Evolutionary conservation across 106 monocot genomes (phyloP).

Genomic region (Amphibolis antarctica): DNA sequence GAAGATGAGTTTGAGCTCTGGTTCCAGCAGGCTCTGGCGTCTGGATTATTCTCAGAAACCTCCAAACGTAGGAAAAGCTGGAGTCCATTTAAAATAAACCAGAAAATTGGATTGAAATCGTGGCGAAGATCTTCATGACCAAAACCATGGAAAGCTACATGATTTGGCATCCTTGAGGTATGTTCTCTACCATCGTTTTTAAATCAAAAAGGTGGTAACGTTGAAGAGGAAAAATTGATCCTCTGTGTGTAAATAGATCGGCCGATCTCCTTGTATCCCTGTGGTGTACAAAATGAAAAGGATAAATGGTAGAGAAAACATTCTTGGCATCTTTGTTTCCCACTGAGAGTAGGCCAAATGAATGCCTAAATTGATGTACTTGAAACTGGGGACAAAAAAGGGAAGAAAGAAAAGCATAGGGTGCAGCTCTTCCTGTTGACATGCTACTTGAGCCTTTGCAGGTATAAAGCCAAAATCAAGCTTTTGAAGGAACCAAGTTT

Average conservation of each 20-base stretch:
- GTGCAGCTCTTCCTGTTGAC: neutral
- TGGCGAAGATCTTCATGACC: slow-evolving; percentile 53
- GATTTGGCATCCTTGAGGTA: neutral
- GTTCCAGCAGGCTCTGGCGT: slow-evolving; percentile 86
- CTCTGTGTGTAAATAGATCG: slow-evolving; percentile 1
- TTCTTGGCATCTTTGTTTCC: neutral
- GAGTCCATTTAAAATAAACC: slow-evolving; percentile 68
- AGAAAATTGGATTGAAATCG: slow-evolving; percentile 43
- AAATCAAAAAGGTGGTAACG: neutral
- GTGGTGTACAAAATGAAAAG: neutral
- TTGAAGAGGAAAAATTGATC: neutral
- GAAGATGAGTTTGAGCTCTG: slow-evolving; percentile 78
- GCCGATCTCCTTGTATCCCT: neutral
- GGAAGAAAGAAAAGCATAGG: neutral
- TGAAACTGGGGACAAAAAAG: neutral
- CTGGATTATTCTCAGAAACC: slow-evolving; percentile 79
- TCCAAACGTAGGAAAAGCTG: slow-evolving; percentile 92
- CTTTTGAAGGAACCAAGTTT: too few relatives aligned
- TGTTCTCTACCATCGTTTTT: neutral
- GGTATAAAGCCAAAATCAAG: too few relatives aligned
- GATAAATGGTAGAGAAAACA: neutral
- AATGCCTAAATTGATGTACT: neutral
- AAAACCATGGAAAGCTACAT: neutral
- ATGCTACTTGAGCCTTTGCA: too few relatives aligned
- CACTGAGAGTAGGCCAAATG: neutral